phyloP scores from a whole-genome alignment of 2,329 filamentous ascomycete genomes.

The Truncatella angustata region DNA sequence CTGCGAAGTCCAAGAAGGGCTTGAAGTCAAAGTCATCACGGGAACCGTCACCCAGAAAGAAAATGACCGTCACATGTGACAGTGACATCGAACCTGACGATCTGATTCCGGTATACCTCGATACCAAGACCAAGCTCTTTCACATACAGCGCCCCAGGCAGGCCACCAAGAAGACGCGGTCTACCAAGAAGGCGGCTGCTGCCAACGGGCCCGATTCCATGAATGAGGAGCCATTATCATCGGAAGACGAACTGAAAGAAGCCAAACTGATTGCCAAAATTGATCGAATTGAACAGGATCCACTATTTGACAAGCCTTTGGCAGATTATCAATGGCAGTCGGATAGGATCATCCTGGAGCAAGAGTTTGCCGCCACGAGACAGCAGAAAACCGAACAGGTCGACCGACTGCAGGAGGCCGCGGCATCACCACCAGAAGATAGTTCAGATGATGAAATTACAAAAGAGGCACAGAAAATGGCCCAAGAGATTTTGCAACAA shows the following conservation, averaged over 20 bases:
- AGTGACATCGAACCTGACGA: slow-evolving; percentile 74
- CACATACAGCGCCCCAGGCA: slow-evolving; percentile 55
- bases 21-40: slow-evolving; percentile 27
- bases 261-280: slow-evolving; percentile 72
- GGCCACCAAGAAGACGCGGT: slow-evolving; percentile 40
- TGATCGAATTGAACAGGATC: slow-evolving; percentile 72
- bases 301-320: slow-evolving; percentile 67
- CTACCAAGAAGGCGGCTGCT: slow-evolving; percentile 22
- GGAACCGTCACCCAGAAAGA: slow-evolving; percentile 37
- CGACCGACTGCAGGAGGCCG: slow-evolving; percentile 27
- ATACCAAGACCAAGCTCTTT: slow-evolving; percentile 69
- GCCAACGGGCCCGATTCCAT: not conserved
- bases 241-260: slow-evolving; percentile 45
- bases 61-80: slow-evolving; percentile 52
- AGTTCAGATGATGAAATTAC: slow-evolving; percentile 43
- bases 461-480: slow-evolving; percentile 57
- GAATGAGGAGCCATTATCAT: slow-evolving; percentile 10
- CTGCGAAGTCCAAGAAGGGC: slow-evolving; percentile 33
- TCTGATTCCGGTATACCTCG: slow-evolving; percentile 73
- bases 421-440: slow-evolving; percentile 18
- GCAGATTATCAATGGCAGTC: slow-evolving; percentile 66
- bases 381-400: slow-evolving; percentile 36
- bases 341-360: slow-evolving; percentile 58
- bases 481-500: slow-evolving; percentile 54
- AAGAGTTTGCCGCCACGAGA: slow-evolving; percentile 54